These are phyloP conservation scores for Obba rivulosa DNA, from an alignment of 768 basidiomycete genomes.

Conservation along the genomic window DNA sequence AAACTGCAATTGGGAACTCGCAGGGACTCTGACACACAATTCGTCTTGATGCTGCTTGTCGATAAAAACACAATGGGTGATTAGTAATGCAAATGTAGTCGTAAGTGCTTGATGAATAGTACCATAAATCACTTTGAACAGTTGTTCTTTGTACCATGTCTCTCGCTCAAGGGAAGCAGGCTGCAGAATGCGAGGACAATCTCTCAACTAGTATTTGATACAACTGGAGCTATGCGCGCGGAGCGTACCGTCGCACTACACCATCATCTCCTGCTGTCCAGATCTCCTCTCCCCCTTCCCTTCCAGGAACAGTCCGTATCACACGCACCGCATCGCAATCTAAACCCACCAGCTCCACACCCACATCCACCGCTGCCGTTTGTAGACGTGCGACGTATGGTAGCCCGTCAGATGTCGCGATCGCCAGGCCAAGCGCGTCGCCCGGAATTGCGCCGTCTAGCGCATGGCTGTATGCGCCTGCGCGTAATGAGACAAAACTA, in stretches of 20 bases:
- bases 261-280: conserved; percentile 66
- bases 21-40: too few relatives aligned
- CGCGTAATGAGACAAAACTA: conserved; percentile 9
- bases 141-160: too few relatives aligned
- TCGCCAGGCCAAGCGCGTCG: conserved; percentile 31
- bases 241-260: conserved; percentile 44
- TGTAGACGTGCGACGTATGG: conserved; percentile 40
- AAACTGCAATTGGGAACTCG: too few relatives aligned
- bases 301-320: conserved; percentile 26
- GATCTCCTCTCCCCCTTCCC: conserved; percentile 26
- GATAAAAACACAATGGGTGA: too few relatives aligned
- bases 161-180: too few relatives aligned
- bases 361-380: conserved; percentile 18
- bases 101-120: too few relatives aligned
- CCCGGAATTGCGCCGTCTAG: not conserved
- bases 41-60: too few relatives aligned
- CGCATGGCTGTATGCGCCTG: not conserved
- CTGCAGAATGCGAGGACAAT: too few relatives aligned
- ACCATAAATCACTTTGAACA: too few relatives aligned
- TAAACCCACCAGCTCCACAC: conserved; percentile 49
- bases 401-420: conserved; percentile 56
- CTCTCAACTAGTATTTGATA: too few relatives aligned
- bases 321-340: conserved; percentile 57
- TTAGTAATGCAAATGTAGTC: too few relatives aligned
- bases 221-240: too few relatives aligned